A percentile compares a stretch with the other conserved stretches of the same genome.
phyloP scores from a whole-genome alignment of 768 basidiomycete species.

The Boletus rubescentipes region DNA sequence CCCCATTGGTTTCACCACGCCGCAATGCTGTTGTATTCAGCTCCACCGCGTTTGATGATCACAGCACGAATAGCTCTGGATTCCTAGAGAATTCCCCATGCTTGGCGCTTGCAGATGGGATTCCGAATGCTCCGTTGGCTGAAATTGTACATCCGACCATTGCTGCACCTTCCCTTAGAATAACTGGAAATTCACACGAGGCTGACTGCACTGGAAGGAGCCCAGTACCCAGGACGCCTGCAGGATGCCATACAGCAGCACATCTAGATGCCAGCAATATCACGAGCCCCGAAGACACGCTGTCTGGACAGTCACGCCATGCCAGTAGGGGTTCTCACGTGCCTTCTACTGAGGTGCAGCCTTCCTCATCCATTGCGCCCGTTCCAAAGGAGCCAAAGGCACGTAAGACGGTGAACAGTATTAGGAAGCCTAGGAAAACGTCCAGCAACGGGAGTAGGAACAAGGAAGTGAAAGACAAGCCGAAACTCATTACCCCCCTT shows the following conservation, averaged over 20 bases:
- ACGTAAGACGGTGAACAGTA: constrained; percentile 26
- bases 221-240: constrained; percentile 2
- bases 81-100: background rate
- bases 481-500: constrained; percentile 43
- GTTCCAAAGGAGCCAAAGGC: background rate
- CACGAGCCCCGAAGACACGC: constrained; percentile 19
- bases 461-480: constrained; percentile 42
- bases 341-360: background rate
- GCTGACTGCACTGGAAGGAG: background rate
- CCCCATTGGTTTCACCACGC: background rate
- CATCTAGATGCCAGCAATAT: constrained; percentile 13
- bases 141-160: background rate
- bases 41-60: constrained; percentile 13
- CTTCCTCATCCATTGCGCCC: background rate
- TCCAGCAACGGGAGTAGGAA: constrained; percentile 3
- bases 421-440: constrained; percentile 5
- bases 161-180: background rate
- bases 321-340: background rate
- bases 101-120: background rate
- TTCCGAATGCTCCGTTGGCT: background rate
- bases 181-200: background rate
- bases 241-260: constrained; percentile 6
- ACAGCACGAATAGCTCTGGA: background rate
- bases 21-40: background rate
- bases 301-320: background rate